phyloP scores from a whole-genome alignment of 192 early-diverging fungal genomes.

The Obelidium mucronatum region DNA sequence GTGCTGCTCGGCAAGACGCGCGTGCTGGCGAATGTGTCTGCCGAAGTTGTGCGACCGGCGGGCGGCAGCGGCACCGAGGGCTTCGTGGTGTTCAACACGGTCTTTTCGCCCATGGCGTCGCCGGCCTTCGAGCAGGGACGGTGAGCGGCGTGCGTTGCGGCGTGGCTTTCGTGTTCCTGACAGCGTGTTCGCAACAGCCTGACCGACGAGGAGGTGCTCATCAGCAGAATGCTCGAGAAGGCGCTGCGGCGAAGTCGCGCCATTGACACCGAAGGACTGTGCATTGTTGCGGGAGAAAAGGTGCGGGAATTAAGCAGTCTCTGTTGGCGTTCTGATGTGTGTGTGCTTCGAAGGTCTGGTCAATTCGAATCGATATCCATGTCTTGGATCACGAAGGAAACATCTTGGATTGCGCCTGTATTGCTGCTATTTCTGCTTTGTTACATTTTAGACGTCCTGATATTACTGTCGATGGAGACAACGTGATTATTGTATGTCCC shows the following conservation, averaged over 20 bases:
- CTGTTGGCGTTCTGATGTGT: slow-evolving; percentile 9
- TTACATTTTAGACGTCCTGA: slow-evolving; percentile 94
- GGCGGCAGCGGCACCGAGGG: slow-evolving; percentile 80
- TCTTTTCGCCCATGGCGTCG: slow-evolving; percentile 87
- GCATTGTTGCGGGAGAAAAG: slow-evolving; percentile 95
- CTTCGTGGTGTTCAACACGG: slow-evolving; percentile 82
- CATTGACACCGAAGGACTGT: slow-evolving; percentile 95
- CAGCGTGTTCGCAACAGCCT: slow-evolving; percentile 47
- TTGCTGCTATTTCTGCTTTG: slow-evolving; percentile 89
- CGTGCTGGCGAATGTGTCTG: slow-evolving; percentile 57
- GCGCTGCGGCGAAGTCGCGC: slow-evolving; percentile 82
- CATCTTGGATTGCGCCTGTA: slow-evolving; percentile 87
- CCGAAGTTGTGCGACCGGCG: slow-evolving; percentile 65
- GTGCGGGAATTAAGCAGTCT: slow-evolving; percentile 37
- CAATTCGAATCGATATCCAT: slow-evolving; percentile 86
- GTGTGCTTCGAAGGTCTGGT: slow-evolving; percentile 82
- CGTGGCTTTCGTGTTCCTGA: background rate
- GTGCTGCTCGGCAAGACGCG: slow-evolving; percentile 86
- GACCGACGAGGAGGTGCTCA: slow-evolving; percentile 83
- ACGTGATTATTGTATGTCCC: slow-evolving; percentile 81
- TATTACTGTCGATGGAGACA: slow-evolving; percentile 90
- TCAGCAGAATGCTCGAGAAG: slow-evolving; percentile 89
- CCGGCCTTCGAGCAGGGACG: slow-evolving; percentile 73
- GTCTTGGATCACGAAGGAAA: slow-evolving; percentile 97
- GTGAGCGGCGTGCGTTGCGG: slow-evolving; percentile 27